Percentiles rank a stretch among this genome's conserved stretches.
These are phyloP conservation scores for Phyllosticta paracitricarpa DNA, from an alignment of 2,329 filamentous ascomycete genomes.

Conservation along the genomic window DNA sequence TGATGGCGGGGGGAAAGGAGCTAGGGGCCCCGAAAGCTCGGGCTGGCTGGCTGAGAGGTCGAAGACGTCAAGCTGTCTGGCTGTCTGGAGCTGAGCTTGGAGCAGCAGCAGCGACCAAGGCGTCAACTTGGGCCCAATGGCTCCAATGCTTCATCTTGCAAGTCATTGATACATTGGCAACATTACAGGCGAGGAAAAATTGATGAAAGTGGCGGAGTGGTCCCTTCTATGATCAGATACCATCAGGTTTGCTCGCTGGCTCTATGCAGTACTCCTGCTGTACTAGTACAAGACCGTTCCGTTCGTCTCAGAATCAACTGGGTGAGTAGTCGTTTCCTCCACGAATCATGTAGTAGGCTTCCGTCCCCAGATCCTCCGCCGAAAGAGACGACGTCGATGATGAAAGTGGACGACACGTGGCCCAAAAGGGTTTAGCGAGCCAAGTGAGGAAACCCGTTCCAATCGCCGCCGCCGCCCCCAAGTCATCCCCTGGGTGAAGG, in stretches of 20 bases:
- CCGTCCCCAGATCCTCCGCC: background rate
- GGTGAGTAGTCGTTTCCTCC: constrained; percentile 4
- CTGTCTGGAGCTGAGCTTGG: background rate
- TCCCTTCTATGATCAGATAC: constrained; percentile 11
- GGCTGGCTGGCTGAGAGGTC: background rate
- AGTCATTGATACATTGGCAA: constrained; percentile 7
- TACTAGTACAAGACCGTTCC: constrained; percentile 9
- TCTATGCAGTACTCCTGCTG: constrained; percentile 9
- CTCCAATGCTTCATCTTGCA: background rate
- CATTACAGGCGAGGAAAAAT: constrained; percentile 3
- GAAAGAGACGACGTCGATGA: background rate
- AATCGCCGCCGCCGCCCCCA: background rate
- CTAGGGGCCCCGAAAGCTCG: background rate
- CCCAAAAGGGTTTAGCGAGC: constrained; percentile 2
- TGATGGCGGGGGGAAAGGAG: background rate
- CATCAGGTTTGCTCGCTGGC: constrained; percentile 9
- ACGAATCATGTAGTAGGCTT: constrained; percentile 7
- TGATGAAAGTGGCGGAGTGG: constrained; percentile 4
- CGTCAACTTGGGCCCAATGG: background rate
- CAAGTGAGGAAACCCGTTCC: background rate
- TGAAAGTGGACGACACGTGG: constrained; percentile 4
- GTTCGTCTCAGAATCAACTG: background rate
- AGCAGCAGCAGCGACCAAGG: background rate
- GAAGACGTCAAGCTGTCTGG: too few relatives aligned
- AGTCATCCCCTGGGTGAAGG: constrained; percentile 5